Conservation (phyloP, 2,329 filamentous ascomycete species). For the Cryphonectria japonica region DNA sequence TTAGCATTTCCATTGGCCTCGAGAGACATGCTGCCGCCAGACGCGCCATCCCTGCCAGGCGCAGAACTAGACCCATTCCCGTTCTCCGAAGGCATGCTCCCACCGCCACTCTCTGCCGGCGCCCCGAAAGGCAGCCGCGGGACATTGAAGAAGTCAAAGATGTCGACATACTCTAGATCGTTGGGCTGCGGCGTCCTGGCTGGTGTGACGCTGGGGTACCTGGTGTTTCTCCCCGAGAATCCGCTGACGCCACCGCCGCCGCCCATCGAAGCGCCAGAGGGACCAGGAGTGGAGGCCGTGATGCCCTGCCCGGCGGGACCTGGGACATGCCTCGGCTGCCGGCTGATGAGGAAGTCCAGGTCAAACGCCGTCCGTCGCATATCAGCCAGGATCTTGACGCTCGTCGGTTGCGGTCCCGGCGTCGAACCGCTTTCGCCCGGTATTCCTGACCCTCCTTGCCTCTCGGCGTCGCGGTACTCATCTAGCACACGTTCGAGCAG, state of each 20-base stretch:
- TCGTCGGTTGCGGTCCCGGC: slow-evolving; percentile 57
- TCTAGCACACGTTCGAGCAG: slow-evolving; percentile 83
- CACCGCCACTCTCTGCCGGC: slow-evolving; percentile 35
- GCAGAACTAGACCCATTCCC: slow-evolving; percentile 23
- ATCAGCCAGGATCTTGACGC: slow-evolving; percentile 84
- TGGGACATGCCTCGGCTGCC: slow-evolving; percentile 56
- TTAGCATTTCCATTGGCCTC: slow-evolving; percentile 45
- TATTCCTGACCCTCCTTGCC: slow-evolving; percentile 56
- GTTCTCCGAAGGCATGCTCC: slow-evolving; percentile 26
- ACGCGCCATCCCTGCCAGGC: slow-evolving; percentile 28
- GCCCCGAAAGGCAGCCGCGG: slow-evolving; percentile 67
- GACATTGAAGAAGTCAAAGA: slow-evolving; percentile 95
- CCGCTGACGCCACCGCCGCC: not conserved
- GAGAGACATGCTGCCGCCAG: slow-evolving; percentile 28
- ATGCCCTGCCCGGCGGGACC: slow-evolving; percentile 30
- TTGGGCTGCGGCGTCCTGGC: slow-evolving; percentile 74
- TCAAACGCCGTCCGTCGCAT: slow-evolving; percentile 92
- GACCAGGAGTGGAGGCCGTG: slow-evolving; percentile 32
- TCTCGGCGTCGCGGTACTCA: slow-evolving; percentile 80
- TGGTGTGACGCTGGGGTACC: slow-evolving; percentile 59
- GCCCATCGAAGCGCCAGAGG: not conserved
- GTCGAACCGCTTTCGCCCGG: slow-evolving; percentile 52
- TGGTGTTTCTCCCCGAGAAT: slow-evolving; percentile 42
- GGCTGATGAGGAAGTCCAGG: slow-evolving; percentile 84
- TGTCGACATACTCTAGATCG: slow-evolving; percentile 87